Evolutionary conservation across 805 yeast genomes (phyloP).

Genomic region (Suhomyces sp.): DNA sequence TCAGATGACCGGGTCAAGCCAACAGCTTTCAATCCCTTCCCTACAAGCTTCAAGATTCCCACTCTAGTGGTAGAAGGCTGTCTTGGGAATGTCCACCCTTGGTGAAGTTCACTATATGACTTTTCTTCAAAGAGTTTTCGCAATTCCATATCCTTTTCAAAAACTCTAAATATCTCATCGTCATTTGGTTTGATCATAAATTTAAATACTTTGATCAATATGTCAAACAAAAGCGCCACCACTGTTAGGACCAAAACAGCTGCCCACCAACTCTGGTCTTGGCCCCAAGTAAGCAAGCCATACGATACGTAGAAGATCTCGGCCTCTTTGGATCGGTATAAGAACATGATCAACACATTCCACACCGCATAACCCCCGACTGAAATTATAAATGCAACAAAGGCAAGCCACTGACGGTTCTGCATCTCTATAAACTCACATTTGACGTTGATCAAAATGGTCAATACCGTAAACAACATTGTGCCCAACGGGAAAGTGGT

Average conservation of each 20-base stretch:
- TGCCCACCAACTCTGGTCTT: constrained; percentile 86
- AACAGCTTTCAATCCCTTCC: constrained; percentile 18
- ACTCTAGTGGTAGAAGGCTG: constrained; percentile 35
- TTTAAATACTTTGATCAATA: constrained; percentile 56
- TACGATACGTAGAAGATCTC: constrained; percentile 67
- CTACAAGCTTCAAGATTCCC: constrained; percentile 9
- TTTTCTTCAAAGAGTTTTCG: constrained; percentile 68
- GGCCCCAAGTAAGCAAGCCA: constrained; percentile 76
- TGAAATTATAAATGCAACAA: constrained; percentile 65
- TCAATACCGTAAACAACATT: constrained; percentile 67
- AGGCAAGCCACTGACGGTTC: constrained; percentile 62
- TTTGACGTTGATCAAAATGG: constrained; percentile 72
- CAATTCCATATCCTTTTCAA: constrained; percentile 68
- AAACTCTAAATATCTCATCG: constrained; percentile 71
- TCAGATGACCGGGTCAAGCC: constrained; percentile 9
- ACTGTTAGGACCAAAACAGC: constrained; percentile 54
- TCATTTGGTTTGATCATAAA: constrained; percentile 63
- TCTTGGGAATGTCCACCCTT: constrained; percentile 70
- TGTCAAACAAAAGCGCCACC: constrained; percentile 65
- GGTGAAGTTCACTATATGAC: constrained; percentile 69
- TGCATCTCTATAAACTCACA: constrained; percentile 81
- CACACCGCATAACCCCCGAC: constrained; percentile 83
- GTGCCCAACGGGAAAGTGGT: constrained; percentile 82
- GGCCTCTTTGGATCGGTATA: constrained; percentile 53
- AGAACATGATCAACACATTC: constrained; percentile 70